These are phyloP conservation scores for Myrica gale DNA, from an alignment of 306 rosid genomes.

Conservation along the genomic window DNA sequence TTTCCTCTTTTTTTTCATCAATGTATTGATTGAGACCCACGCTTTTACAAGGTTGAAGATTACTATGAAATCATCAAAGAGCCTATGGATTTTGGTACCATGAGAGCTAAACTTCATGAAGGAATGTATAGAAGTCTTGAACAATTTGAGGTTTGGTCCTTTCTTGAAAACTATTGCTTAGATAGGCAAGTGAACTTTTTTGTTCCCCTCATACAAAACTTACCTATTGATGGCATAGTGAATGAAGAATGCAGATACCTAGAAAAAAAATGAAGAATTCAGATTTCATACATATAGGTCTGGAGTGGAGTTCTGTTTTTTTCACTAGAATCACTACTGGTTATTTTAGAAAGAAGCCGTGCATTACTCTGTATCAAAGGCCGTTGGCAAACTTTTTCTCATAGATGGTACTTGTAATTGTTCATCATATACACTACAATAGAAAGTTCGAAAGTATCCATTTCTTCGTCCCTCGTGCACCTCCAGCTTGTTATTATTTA, in stretches of 20 bases:
- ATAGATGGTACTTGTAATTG: neutral
- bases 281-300: neutral
- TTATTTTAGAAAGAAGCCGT: neutral
- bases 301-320: neutral
- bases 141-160: slow-evolving; percentile 42
- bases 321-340: neutral
- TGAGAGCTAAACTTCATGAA: slow-evolving; percentile 41
- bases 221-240: neutral
- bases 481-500: neutral
- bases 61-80: slow-evolving; percentile 33
- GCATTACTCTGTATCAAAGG: neutral
- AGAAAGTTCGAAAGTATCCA: neutral
- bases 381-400: neutral
- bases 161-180: slow-evolving; percentile 12
- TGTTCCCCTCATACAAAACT: neutral
- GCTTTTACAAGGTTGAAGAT: slow-evolving; percentile 22
- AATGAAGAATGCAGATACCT: neutral
- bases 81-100: slow-evolving; percentile 49
- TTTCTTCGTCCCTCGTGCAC: neutral
- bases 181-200: neutral
- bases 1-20: neutral
- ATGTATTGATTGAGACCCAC: neutral
- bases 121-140: slow-evolving; percentile 31
- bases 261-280: too few relatives aligned
- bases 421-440: neutral